A percentile compares a stretch with the other conserved stretches of the same genome.
These are phyloP conservation scores for Lyophyllum semitale DNA, from an alignment of 768 basidiomycete species.

Conservation along the genomic window DNA sequence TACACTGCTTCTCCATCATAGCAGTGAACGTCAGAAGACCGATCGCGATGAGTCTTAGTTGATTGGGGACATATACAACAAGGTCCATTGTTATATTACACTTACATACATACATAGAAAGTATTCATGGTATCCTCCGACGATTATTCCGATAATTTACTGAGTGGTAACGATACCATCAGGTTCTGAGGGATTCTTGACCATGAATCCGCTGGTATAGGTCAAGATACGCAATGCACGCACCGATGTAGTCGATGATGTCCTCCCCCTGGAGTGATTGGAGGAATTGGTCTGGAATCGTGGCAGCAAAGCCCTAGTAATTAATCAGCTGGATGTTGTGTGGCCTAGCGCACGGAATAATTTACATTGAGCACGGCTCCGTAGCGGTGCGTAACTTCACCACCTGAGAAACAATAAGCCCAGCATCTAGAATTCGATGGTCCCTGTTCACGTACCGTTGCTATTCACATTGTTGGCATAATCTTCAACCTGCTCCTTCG, in stretches of 20 bases:
- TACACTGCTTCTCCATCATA: too few species aligned
- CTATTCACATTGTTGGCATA: conserved; percentile 37
- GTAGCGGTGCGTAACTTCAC: conserved; percentile 42
- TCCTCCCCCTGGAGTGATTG: conserved; percentile 30
- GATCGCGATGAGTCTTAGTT: background rate
- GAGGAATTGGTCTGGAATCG: conserved; percentile 28
- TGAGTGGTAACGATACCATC: conserved; percentile 37
- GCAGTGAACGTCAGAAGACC: too few species aligned
- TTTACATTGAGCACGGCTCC: conserved; percentile 39
- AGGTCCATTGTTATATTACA: background rate
- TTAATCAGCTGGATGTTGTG: background rate
- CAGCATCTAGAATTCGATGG: background rate
- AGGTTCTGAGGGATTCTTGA: conserved; percentile 33
- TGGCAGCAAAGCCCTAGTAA: conserved; percentile 30
- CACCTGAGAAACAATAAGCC: conserved; percentile 31
- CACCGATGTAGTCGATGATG: conserved; percentile 51
- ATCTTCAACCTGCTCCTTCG: conserved; percentile 40
- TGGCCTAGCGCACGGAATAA: background rate
- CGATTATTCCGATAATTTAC: background rate
- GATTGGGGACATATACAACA: background rate
- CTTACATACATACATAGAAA: background rate
- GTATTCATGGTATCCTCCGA: background rate
- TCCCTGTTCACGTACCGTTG: conserved; percentile 31
- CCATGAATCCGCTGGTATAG: background rate
- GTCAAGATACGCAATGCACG: conserved; percentile 6